These are phyloP conservation scores for Blastocystis sp. DNA, from an alignment of 352 stramenopile genomes.

Conservation along the genomic window DNA sequence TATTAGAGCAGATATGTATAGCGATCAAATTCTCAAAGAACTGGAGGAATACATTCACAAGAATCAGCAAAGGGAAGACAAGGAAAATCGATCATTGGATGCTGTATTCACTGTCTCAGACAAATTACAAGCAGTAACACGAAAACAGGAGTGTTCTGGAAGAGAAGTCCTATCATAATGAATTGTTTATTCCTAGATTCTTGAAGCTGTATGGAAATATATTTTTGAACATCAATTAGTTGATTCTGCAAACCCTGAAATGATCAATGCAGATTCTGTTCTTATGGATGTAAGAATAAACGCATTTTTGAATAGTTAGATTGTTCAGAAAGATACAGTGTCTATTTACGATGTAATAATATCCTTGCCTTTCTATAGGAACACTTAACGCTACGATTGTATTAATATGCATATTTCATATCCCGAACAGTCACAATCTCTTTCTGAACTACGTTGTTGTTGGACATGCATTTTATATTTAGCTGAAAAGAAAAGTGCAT, in stretches of 20 bases:
- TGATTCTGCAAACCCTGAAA: neutral
- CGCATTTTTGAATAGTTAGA: neutral
- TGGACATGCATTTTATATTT: neutral
- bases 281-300: neutral
- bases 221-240: conserved; percentile 23
- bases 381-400: neutral
- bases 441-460: neutral
- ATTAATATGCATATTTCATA: neutral
- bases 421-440: neutral
- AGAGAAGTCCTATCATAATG: neutral
- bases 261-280: neutral
- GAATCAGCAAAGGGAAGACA: neutral
- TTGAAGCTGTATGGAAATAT: conserved; percentile 27
- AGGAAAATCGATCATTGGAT: neutral
- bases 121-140: neutral
- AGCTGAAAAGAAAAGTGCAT: neutral
- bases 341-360: conserved; percentile 39
- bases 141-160: conserved; percentile 1
- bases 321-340: neutral
- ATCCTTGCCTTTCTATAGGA: neutral
- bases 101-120: neutral
- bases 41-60: neutral
- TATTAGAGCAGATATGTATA: neutral
- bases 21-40: neutral
- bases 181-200: neutral